These are phyloP conservation scores for Candida argentea DNA, from an alignment of 805 yeast genomes.

Conservation along the genomic window DNA sequence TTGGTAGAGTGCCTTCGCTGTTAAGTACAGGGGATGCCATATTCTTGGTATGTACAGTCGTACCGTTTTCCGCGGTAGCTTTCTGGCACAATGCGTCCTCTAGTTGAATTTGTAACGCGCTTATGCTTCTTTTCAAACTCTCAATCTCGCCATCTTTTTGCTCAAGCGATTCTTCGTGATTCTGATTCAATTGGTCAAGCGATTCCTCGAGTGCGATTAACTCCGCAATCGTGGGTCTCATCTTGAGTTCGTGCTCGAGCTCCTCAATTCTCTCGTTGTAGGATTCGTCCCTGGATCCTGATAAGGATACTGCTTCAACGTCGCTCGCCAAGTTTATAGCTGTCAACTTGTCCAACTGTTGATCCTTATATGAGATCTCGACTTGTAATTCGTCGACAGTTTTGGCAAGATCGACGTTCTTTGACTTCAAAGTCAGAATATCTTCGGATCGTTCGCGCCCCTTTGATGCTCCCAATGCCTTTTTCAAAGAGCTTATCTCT, in stretches of 20 bases:
- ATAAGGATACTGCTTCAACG: slow-evolving; percentile 5
- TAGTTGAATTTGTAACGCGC: slow-evolving; percentile 1
- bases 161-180: slow-evolving; percentile 14
- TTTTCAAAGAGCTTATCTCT: slow-evolving; percentile 6
- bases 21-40: neutral
- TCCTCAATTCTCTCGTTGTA: slow-evolving; percentile 10
- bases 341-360: slow-evolving; percentile 1
- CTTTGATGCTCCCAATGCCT: slow-evolving; percentile 1
- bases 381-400: neutral
- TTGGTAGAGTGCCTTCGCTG: slow-evolving; percentile 20
- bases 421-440: slow-evolving; percentile 4
- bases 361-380: neutral
- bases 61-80: slow-evolving; percentile 1
- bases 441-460: slow-evolving; percentile 4
- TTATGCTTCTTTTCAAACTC: slow-evolving; percentile 5
- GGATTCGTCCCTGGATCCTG: slow-evolving; percentile 1
- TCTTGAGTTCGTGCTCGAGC: slow-evolving; percentile 21
- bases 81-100: slow-evolving; percentile 1
- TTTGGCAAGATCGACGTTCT: neutral
- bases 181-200: slow-evolving; percentile 30
- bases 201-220: slow-evolving; percentile 33
- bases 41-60: neutral
- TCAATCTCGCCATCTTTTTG: slow-evolving; percentile 12
- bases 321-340: slow-evolving; percentile 5
- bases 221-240: slow-evolving; percentile 34